phyloP scores from a whole-genome alignment of 2,329 filamentous ascomycete species.

The Dactylellina parvicollis region DNA sequence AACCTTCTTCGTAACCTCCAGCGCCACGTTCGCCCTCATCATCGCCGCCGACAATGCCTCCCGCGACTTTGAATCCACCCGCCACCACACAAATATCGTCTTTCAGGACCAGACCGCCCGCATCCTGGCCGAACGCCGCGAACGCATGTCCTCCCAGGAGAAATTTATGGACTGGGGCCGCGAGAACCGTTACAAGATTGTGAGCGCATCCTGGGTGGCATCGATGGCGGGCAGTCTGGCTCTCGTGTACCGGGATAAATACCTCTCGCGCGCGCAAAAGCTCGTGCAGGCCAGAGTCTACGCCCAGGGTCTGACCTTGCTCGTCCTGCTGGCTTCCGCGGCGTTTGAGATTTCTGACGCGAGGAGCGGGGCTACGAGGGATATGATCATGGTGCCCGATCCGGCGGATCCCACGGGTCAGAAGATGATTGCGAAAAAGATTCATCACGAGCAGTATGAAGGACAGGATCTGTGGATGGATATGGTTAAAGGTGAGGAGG shows the following conservation, averaged over 20 bases:
- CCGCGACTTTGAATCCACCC: slow-evolving; percentile 73
- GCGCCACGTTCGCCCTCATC: slow-evolving; percentile 86
- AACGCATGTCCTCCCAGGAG: slow-evolving; percentile 66
- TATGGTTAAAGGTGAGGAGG: slow-evolving; percentile 58
- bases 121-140: slow-evolving; percentile 71
- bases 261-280: slow-evolving; percentile 81
- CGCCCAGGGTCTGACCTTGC: slow-evolving; percentile 86
- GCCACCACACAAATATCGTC: slow-evolving; percentile 41
- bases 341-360: slow-evolving; percentile 84
- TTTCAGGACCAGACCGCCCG: slow-evolving; percentile 72
- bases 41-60: slow-evolving; percentile 81
- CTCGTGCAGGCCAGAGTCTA: slow-evolving; percentile 94
- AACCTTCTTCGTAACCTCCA: slow-evolving; percentile 84
- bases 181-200: slow-evolving; percentile 85
- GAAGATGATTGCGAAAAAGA: slow-evolving; percentile 82
- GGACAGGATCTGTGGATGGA: slow-evolving; percentile 88
- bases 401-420: slow-evolving; percentile 76
- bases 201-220: slow-evolving; percentile 82
- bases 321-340: slow-evolving; percentile 82
- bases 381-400: slow-evolving; percentile 83
- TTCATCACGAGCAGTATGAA: slow-evolving; percentile 86
- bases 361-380: slow-evolving; percentile 77
- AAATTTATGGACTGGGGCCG: slow-evolving; percentile 75
- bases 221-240: slow-evolving; percentile 79
- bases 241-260: slow-evolving; percentile 80